Evolutionary conservation across 2,329 filamentous ascomycete genomes (phyloP).

Genomic region (Penicillium brasilianum): DNA sequence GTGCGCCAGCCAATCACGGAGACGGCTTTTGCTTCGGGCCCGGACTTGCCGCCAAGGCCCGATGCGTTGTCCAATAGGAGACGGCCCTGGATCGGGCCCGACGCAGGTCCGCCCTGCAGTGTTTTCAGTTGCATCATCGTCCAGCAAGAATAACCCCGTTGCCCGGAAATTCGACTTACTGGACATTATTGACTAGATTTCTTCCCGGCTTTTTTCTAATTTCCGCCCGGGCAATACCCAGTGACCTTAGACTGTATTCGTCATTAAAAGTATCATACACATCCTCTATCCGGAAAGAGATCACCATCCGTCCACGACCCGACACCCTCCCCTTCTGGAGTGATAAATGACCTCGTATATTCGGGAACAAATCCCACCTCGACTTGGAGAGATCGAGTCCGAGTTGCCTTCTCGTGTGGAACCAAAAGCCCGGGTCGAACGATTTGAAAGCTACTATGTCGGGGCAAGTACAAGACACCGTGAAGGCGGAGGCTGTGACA

Average conservation of each 20-base stretch:
- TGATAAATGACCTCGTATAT: not conserved
- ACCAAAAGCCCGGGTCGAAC: not conserved
- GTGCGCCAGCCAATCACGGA: not conserved
- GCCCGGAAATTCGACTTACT: not conserved
- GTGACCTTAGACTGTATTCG: not conserved
- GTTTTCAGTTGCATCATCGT: not conserved
- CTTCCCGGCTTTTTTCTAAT: not conserved
- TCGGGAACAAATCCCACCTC: not conserved
- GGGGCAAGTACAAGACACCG: not conserved
- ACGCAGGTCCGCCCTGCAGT: not conserved
- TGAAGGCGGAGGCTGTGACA: too few relatives aligned
- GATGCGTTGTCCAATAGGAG: not conserved
- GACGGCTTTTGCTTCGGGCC: conserved; percentile 1
- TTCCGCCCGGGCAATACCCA: not conserved
- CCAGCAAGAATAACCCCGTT: not conserved
- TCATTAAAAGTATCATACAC: not conserved
- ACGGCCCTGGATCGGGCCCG: not conserved
- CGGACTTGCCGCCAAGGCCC: not conserved
- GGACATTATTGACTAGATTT: not conserved
- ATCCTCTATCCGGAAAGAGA: not conserved
- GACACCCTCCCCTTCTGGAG: not conserved
- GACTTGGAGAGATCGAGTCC: not conserved
- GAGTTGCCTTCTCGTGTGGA: not conserved
- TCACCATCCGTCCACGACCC: not conserved
- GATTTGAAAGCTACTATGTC: not conserved